Base-by-base conservation (phyloP, 495 filamentous ascomycete genomes). In the Daldinia childiae region DNA sequence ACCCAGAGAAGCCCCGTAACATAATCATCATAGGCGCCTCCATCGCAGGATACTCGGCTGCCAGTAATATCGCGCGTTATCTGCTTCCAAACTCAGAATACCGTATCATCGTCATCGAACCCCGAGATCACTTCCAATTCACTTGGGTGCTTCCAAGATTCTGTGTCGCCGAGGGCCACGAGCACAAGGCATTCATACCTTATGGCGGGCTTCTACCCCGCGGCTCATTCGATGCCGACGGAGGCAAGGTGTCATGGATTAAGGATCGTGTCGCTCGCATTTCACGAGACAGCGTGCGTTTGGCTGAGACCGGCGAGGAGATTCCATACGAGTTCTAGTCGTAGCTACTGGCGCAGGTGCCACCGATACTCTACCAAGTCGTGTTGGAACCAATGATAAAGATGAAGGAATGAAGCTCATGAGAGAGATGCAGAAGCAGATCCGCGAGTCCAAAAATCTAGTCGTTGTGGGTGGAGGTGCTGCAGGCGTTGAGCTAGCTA, bases 391-490 rank as follows among this genome's bases (percentile, higher is more conserved):
- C 1, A 54, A 81, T 7, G 76, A 58, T 11, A 82, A 82, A 54
- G 68, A 74, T 12, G 78, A 85, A 8, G 88, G 83, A 39, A 58
- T 86, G n/a, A 58, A 70, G 17, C 85, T 89, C 45, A 76, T 84
- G 21, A 77, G 65, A 27, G 66, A 54, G 4, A 75, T 82, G 48
- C 80, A 85, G 52, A 61, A 32, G 12, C 70, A 57, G 32, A 82
- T 86, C 21, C 57, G 69, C n/a, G 58, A 72, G 7, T 74, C 85
- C 2, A 72, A 80, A 26, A 82, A 81, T 0, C 82, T 90, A 57
- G 78, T 86, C 5, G 82, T 91, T 19, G 82, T 89, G 1, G 89
- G 89, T 3, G 89, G 86, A 1, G 89, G 89, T 1, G 86, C 88
- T 4, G 87, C 88, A 0, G 88, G 88, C 1, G 83, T 90, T 0